Evolutionary conservation across 75 land plant species (phyloP).

Genomic region (Larix kaempferi): DNA sequence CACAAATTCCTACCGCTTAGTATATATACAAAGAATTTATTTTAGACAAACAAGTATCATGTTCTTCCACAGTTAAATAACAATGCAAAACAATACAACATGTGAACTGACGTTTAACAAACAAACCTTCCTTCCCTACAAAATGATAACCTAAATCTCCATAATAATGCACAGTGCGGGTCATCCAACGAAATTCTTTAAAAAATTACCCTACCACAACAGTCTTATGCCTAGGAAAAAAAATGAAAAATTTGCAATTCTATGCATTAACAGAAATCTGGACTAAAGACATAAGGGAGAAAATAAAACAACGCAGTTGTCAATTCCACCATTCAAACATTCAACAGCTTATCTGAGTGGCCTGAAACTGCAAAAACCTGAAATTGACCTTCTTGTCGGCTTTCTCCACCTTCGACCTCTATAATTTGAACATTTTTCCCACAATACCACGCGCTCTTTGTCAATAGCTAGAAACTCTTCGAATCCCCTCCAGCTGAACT

Average conservation of each 20-base stretch:
- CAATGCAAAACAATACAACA: neutral
- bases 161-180: neutral
- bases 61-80: neutral
- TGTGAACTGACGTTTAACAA: neutral
- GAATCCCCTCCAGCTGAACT: neutral
- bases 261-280: no score
- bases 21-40: neutral
- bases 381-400: slow-evolving; percentile 49
- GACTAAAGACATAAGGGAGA: no score
- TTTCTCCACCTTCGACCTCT: slow-evolving; percentile 24
- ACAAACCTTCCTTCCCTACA: neutral
- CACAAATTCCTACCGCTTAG: neutral
- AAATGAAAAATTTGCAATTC: no score
- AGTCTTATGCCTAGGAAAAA: no score
- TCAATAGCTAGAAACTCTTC: neutral
- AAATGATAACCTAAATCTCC: neutral
- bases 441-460: slow-evolving; percentile 1
- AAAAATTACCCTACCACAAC: neutral
- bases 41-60: neutral
- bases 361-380: slow-evolving; percentile 49
- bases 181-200: neutral
- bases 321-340: neutral
- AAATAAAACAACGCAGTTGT: no score
- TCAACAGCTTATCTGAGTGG: slow-evolving; percentile 23
- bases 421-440: slow-evolving; percentile 43